Evolutionary conservation across 768 basidiomycete genomes (phyloP), one percentile per base, ranked within the genome.

Genomic region (Glaciozyma antarctica): DNA sequence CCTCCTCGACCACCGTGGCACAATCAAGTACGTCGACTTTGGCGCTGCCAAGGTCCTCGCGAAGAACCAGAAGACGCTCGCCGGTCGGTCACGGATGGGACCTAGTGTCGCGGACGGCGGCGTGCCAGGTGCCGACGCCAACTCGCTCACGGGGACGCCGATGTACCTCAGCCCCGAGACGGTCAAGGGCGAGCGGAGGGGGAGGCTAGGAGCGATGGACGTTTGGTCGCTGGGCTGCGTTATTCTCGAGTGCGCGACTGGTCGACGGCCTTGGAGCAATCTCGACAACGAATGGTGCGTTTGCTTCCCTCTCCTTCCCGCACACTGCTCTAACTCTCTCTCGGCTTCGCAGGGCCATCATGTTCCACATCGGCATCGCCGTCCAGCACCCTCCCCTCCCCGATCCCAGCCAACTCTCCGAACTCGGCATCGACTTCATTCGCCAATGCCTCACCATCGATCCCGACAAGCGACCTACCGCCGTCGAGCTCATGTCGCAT

Each of bases 151-250:
- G 1, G 94, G 73, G 0, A 99, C 95, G 17, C 95, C 95, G 0
- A 98, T 98, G 94, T 98, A 99, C 77, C 97, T 99, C 90, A 95
- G 93, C 8, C 95, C 95, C 2, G 95, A 99, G 75, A 85, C 95
- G 61, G 98, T 99, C 80, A 90, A 94, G 79, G 95, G 88, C 72
- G 90, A 94, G 72, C 86, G 82, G 68, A 81, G 85, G 19, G 91
- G 92, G 32, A 81, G 87, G 58, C 85, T 89, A 69, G 95, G 95
- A 22, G 90, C 94, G 16, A 95, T 95, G 88, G 95, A 99, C 75
- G 86, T 99, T 52, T 99, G 95, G 95, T 90, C 91, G 28, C 78
- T 97, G 63, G 95, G 95, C 22, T 98, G 95, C 74, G 91, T 98
- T n/a, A 86, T 98, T 19, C 83, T 98, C 38, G 93, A 99, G 76